Conservation (phyloP, 257 asterid genomes). For the Solanum bukasovii region DNA sequence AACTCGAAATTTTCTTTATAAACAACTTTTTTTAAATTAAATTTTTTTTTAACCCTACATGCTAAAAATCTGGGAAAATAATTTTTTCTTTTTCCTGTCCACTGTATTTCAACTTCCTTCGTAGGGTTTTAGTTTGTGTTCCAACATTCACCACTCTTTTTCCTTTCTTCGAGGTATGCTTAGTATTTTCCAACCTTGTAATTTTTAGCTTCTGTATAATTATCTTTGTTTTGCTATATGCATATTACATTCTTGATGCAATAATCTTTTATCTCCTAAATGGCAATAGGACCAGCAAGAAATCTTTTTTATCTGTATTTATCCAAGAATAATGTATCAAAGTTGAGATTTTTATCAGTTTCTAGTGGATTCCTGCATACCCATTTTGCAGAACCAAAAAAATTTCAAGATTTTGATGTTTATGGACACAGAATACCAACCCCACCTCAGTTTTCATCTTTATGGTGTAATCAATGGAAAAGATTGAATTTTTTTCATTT, state of each 20-base stretch:
- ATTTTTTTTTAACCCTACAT: too few relatives aligned
- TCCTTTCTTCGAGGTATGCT: not conserved
- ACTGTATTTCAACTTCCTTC: not conserved
- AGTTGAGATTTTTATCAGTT: constrained; percentile 14
- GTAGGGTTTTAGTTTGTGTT: constrained; percentile 11
- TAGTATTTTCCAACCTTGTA: not conserved
- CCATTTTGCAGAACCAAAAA: constrained; percentile 9
- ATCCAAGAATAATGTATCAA: constrained; percentile 12
- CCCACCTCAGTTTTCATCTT: constrained; percentile 8
- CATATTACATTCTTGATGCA: not conserved
- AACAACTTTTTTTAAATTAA: too few relatives aligned
- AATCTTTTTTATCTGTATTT: constrained; percentile 38
- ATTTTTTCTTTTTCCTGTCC: not conserved
- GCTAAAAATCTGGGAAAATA: too few relatives aligned
- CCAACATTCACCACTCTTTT: not conserved
- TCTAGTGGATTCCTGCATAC: constrained; percentile 22
- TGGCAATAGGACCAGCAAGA: constrained; percentile 48
- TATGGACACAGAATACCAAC: not conserved
- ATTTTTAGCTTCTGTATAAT: not conserved
- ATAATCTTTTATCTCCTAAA: not conserved
- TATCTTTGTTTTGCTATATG: not conserved
- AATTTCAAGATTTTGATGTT: constrained; percentile 6
- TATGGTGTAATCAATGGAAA: constrained; percentile 4
- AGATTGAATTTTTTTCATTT: constrained; percentile 7
- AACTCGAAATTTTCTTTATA: too few relatives aligned